Conservation (phyloP, 2,329 filamentous ascomycete genomes). For the Epichloe sp. region DNA sequence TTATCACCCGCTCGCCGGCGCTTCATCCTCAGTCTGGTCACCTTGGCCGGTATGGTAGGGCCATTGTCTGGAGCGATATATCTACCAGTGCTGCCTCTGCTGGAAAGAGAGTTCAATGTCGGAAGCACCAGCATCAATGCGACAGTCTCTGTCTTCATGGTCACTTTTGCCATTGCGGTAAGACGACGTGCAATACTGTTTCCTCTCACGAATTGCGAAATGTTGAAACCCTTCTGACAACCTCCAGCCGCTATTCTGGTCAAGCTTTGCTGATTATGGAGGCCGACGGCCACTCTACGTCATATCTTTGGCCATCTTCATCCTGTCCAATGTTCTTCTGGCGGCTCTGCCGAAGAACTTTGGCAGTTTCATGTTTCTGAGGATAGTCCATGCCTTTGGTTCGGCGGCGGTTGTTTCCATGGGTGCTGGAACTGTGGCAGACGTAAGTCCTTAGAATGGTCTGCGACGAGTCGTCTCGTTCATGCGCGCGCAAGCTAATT, state of each 20-base stretch:
- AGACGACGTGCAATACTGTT: background rate
- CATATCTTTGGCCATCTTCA: conserved; percentile 24
- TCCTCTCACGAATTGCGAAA: too few relatives aligned
- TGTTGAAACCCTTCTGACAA: background rate
- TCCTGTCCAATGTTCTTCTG: conserved; percentile 25
- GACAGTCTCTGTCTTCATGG: conserved; percentile 31
- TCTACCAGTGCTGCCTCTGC: conserved; percentile 24
- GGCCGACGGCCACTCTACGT: conserved; percentile 28
- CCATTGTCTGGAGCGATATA: conserved; percentile 32
- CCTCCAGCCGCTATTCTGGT: conserved; percentile 25
- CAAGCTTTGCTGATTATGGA: conserved; percentile 24
- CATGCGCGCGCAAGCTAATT: background rate
- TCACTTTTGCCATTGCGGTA: conserved; percentile 26
- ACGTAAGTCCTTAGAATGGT: conserved; percentile 12
- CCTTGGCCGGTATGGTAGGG: conserved; percentile 27
- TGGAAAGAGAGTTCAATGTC: conserved; percentile 24
- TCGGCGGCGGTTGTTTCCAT: conserved; percentile 28
- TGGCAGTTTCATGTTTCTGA: conserved; percentile 23
- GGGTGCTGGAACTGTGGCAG: conserved; percentile 29
- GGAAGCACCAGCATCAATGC: conserved; percentile 25
- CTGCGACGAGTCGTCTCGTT: background rate
- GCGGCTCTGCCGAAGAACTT: conserved; percentile 25
- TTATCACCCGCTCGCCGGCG: conserved; percentile 21
- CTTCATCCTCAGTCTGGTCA: conserved; percentile 26
- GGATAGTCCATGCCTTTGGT: conserved; percentile 29